Evolutionary conservation across 495 filamentous ascomycete genomes (phyloP), one percentile per base, ranked within the genome.

Genomic region (Pseudoneurospora amorphoporcata): DNA sequence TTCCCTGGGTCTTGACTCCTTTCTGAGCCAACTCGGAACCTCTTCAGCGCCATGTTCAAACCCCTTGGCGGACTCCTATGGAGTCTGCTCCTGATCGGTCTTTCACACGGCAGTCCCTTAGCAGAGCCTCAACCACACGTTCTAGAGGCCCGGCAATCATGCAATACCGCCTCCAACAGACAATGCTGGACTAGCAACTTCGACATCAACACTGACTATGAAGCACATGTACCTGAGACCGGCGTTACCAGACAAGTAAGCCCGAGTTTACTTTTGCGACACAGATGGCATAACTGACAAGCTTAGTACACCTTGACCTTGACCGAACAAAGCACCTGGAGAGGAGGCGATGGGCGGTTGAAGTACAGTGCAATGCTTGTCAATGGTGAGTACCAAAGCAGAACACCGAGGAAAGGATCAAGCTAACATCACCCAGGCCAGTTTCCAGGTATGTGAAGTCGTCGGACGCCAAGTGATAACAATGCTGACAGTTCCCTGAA

Each of bases 281-380:
- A 73, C 61, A 4, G 2, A 41, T 19, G 2, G n/a, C n/a, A 39
- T 5, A 42, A 3, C 47, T 53, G 14, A 72, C 29, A 12, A 29
- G 16, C 2, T 61, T 47, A 84, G 80, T 86, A 83, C 72, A 82
- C 76, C 61, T 79, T 83, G 69, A 81, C 76, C 8, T 69, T 85
- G 69, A 80, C 78, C 1, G 79, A 79, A 70, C 35, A 75, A 70
- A 74, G 80, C 71, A 75, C 80, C 77, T 81, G 75, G 69, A 41
- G 79, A 32, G 81, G 81, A 0, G 86, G 87, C 1, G 86, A 88
- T 74, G 82, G 84, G 17, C 76, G 83, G 3, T 76, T 76, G 3
- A 82, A 80, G 69, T 69, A 69, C 40, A 78, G 82, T 41, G 82
- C 81, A 10, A 84, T 86, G 79, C 78, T 83, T 38, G 75, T 86